Percentiles rank a stretch among this genome's conserved stretches.
phyloP scores from a whole-genome alignment of 2,329 filamentous ascomycete genomes.

The Neocucurbitaria cava region DNA sequence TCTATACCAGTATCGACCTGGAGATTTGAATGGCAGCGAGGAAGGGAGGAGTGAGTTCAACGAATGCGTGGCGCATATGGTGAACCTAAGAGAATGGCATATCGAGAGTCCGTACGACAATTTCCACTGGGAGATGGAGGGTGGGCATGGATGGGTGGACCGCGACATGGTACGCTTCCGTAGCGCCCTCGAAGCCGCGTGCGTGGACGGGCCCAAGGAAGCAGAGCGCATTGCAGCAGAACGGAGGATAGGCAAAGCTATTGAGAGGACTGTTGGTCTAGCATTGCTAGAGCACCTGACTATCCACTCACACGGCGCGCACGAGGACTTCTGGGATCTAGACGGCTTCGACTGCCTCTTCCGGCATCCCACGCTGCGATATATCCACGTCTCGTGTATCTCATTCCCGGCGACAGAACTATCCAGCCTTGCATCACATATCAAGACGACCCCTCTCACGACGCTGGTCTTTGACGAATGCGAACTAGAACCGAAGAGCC shows the following conservation, averaged over 20 bases:
- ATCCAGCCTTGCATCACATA: slow-evolving; percentile 25
- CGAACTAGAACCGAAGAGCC: slow-evolving; percentile 30
- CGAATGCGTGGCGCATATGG: slow-evolving; percentile 36
- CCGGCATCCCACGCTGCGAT: slow-evolving; percentile 41
- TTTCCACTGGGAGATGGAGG: slow-evolving; percentile 35
- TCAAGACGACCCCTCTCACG: slow-evolving; percentile 34
- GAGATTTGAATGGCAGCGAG: slow-evolving; percentile 25
- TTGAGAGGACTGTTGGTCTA: slow-evolving; percentile 30
- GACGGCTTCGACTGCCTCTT: slow-evolving; percentile 43
- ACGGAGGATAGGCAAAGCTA: slow-evolving; percentile 12
- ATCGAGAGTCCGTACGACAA: slow-evolving; percentile 48
- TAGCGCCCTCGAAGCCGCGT: slow-evolving; percentile 33
- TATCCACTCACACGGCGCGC: slow-evolving; percentile 43
- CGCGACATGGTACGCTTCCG: slow-evolving; percentile 44
- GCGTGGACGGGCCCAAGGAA: slow-evolving; percentile 23
- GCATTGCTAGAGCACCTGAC: slow-evolving; percentile 38
- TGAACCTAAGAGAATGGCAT: slow-evolving; percentile 39
- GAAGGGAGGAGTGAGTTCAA: slow-evolving; percentile 37
- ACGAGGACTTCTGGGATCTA: slow-evolving; percentile 43
- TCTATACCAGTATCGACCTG: slow-evolving; percentile 33
- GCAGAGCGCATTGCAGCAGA: slow-evolving; percentile 20
- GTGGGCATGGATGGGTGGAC: slow-evolving; percentile 40
- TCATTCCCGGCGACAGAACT: slow-evolving; percentile 26
- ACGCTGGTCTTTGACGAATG: slow-evolving; percentile 47
- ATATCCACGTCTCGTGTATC: slow-evolving; percentile 44